Conservation (phyloP, 768 basidiomycete genomes). For the Lenzites betulinus region DNA sequence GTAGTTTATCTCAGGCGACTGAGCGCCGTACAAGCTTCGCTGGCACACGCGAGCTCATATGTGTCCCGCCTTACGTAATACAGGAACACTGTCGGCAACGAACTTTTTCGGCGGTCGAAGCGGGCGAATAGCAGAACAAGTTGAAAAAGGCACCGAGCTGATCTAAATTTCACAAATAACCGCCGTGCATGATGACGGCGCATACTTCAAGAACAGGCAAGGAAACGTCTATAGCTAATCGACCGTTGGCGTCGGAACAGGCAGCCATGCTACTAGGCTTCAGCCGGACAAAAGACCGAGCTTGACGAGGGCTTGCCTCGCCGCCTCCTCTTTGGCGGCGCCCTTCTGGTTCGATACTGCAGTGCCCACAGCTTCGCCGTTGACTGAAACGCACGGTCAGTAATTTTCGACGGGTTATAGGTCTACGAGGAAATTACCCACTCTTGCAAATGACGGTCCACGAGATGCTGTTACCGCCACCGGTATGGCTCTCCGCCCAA, state of each 20-base stretch:
- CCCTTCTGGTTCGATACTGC: conserved; percentile 47
- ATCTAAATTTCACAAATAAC: background rate
- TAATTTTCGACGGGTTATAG: background rate
- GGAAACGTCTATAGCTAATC: background rate
- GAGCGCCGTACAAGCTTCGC: background rate
- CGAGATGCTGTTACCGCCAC: conserved; percentile 42
- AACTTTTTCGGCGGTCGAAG: background rate
- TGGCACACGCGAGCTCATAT: background rate
- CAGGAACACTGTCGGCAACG: background rate
- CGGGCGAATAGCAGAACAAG: background rate
- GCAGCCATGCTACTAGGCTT: background rate
- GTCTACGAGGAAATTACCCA: conserved; percentile 32
- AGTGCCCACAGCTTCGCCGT: conserved; percentile 48
- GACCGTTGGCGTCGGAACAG: background rate
- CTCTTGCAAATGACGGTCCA: conserved; percentile 66
- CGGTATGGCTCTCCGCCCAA: conserved; percentile 43
- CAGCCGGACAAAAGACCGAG: conserved; percentile 21
- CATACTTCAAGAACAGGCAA: background rate
- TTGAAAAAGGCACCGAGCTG: background rate
- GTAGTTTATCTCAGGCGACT: conserved; percentile 12
- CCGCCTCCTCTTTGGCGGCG: conserved; percentile 38
- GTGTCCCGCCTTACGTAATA: background rate
- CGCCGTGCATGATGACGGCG: background rate
- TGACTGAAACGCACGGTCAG: conserved; percentile 39
- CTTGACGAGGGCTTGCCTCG: conserved; percentile 27